Base-by-base conservation (phyloP, 257 asterid genomes). In the Fraxinus anomala region DNA sequence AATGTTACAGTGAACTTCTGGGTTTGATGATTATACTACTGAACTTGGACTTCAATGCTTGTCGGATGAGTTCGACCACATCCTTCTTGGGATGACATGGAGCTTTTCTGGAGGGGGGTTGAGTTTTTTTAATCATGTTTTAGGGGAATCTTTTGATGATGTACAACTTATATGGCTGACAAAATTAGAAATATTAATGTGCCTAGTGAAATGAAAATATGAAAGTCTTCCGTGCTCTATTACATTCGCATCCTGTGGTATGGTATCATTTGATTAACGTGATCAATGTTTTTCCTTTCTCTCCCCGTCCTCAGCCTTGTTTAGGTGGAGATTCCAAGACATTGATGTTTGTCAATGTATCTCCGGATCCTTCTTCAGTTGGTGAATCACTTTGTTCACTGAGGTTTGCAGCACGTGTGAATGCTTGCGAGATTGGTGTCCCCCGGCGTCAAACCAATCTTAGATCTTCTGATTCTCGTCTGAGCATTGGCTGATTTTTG, bases 371-470 rank as follows among this genome's bases (percentile, higher is more conserved):
- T 5, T 74, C 96, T 28, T 96, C 99, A 0, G 82, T 82, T 1
- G 94, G 97, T 42, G 99, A 96, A 85, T 89, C 98, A 12, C 96
- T 96, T 68, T 92, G 99, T 80, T 96, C 99, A 33, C 97, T 96
- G 10, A 86, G 98, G 16, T 93, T 96, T 73, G 99, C 99, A 6
- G 96, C 98, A 42, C 84, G 97, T 61, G 98, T 96, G 14, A 96
- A 96, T 66, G 89, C 97, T 3, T 96, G 99, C 72, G 99, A 96
- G 85, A 94, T 96, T 73, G 98, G 99, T 34, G 71, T 96, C 59
- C 98, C 98, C 0, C 80, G 98, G 87, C 95, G 98, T 34, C 98
- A 96, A 91, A 92, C 97, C 70, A 88, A 81, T 87, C 72, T 85
- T 77, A 86, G 91, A 82, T 73, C 90, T 24, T 56, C 88, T 49